Base-by-base conservation (phyloP, 208 protist genomes). In the Trypanosoma mega region DNA sequence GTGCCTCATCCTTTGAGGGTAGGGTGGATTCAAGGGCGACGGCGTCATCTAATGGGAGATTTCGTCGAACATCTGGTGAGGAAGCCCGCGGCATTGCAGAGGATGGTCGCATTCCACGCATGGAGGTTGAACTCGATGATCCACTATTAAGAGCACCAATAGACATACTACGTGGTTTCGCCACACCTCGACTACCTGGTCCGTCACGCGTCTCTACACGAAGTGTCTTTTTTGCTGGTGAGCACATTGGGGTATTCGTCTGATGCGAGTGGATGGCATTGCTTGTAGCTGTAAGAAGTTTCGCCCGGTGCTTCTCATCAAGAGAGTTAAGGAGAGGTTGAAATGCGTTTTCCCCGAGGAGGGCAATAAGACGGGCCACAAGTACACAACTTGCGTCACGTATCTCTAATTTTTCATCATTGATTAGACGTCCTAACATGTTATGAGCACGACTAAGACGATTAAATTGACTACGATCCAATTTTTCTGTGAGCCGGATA, bases 331-430 rank as follows among this genome's bases (percentile, higher is more conserved):
- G 55, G 2, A 95, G 65, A n/a, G 55, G 26, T 29, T 65, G 60
- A 63, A 80, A 90, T 44, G 26, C 66, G 5, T 43, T 63, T 31
- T 89, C 83, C 24, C 83, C 89, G 72, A 87, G 77, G 8, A 64
- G 61, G 4, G 36, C 21, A 1, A 88, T 76, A 30, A 95, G 69
- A 34, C 72, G 74, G 49, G 63, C 58, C 9, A 93, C 68, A 41
- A 96, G 34, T 16, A 80, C 54, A 68, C 76, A 90, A 14, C 68
- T 72, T 1, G 76, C 73, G 23, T 96, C 85, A 23, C 85, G 76
- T 63, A 86, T 88, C 24, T 77, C 70, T 16, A 78, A 27, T 55
- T 93, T 93, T 39, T 96, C 89, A 66, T 96, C 89, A 62, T 87
- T 93, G 26, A 90, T 75, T 39, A 90, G 74, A 31, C 85, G 81